A percentile compares a stretch with the other conserved stretches of the same genome.
Evolutionary conservation across 805 yeast species (phyloP).

Genomic region (Scheffersomyces stipitis): DNA sequence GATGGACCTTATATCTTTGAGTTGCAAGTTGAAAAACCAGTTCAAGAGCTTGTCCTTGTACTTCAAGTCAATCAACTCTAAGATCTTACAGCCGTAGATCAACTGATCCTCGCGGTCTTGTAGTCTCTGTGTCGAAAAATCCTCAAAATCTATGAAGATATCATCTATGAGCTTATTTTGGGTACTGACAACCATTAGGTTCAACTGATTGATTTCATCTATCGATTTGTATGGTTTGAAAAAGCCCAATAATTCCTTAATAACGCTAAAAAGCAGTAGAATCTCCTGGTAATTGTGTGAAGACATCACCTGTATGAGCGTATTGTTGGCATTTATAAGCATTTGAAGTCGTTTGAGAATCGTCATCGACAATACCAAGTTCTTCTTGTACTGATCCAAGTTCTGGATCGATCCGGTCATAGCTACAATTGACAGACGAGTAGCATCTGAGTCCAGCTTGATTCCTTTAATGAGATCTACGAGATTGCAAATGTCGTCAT

Average conservation of each 20-base stretch:
- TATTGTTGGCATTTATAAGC: constrained; percentile 72
- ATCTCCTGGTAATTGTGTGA: constrained; percentile 56
- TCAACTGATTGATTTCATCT: constrained; percentile 69
- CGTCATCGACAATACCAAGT: constrained; percentile 81
- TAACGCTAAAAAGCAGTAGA: constrained; percentile 63
- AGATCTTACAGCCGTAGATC: constrained; percentile 66
- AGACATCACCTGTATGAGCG: constrained; percentile 48
- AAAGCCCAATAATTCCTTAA: constrained; percentile 66
- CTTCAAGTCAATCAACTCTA: constrained; percentile 63
- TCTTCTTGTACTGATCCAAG: constrained; percentile 80
- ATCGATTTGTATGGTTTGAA: constrained; percentile 82
- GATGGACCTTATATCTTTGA: constrained; percentile 73
- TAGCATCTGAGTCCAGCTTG: constrained; percentile 47
- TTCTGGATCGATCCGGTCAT: constrained; percentile 78
- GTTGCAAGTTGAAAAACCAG: constrained; percentile 70
- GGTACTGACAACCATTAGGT: constrained; percentile 56
- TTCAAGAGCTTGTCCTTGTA: constrained; percentile 58
- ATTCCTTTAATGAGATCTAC: constrained; percentile 48
- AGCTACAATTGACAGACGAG: constrained; percentile 60
- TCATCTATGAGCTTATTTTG: constrained; percentile 66
- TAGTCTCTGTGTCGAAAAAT: constrained; percentile 23
- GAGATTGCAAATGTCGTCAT: constrained; percentile 38
- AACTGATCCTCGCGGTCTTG: constrained; percentile 30
- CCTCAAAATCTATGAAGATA: constrained; percentile 71
- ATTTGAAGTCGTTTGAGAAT: constrained; percentile 84